Conservation (phyloP, 768 basidiomycete genomes). For the Glaciozyma antarctica region DNA sequence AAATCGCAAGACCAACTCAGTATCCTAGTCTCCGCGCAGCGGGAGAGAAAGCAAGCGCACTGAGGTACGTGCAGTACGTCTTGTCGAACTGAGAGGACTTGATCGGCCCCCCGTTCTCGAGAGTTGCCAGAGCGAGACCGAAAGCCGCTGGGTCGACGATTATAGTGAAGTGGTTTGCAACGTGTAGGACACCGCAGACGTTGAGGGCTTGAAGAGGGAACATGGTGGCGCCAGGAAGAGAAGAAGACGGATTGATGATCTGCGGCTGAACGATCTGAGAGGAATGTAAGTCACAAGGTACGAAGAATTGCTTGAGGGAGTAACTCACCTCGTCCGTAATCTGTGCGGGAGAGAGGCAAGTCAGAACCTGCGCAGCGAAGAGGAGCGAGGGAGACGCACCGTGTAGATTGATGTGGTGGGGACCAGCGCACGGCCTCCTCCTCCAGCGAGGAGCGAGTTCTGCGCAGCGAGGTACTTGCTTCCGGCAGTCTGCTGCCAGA, state of each 20-base stretch:
- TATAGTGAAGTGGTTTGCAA: conserved; percentile 26
- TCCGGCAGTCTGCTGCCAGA: conserved; percentile 34
- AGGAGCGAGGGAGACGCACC: background rate
- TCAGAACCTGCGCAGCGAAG: background rate
- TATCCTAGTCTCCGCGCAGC: background rate
- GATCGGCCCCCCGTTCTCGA: conserved; percentile 28
- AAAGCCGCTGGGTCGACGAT: conserved; percentile 34
- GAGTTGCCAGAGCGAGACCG: conserved; percentile 32
- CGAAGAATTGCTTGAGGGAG: no score
- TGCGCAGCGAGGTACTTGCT: conserved; percentile 34
- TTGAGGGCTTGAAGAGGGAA: conserved; percentile 23
- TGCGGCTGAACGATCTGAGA: conserved; percentile 32
- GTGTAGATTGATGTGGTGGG: conserved; percentile 34
- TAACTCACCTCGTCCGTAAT: conserved; percentile 30
- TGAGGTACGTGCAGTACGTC: conserved; percentile 1
- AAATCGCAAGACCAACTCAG: background rate
- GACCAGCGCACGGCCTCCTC: conserved; percentile 31
- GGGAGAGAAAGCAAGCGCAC: background rate
- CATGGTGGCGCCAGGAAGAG: conserved; percentile 23
- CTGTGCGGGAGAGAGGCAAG: background rate
- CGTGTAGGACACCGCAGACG: conserved; percentile 21
- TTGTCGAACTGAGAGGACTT: conserved; percentile 19
- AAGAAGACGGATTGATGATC: conserved; percentile 22
- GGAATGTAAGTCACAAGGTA: no score
- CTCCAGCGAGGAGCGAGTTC: conserved; percentile 15